phyloP scores from a whole-genome alignment of 441 rosid species.

The Erysimum cheiri region DNA sequence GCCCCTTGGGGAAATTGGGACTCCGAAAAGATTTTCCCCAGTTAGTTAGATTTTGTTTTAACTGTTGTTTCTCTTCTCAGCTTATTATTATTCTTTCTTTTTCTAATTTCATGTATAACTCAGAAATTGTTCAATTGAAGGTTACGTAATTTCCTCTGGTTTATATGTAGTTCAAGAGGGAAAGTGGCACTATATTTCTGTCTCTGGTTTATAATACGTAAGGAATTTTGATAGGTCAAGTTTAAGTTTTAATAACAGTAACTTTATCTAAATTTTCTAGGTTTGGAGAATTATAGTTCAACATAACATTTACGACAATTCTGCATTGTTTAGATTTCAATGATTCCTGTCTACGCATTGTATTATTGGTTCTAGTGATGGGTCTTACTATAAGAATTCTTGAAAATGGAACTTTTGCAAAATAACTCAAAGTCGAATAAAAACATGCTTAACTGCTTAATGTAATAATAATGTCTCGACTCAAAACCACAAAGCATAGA shows the following conservation, averaged over 20 bases:
- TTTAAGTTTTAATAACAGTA: too few relatives aligned
- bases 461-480: slow-evolving; percentile 26
- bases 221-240: too few relatives aligned
- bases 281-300: too few relatives aligned
- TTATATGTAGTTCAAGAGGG: too few relatives aligned
- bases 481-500: slow-evolving; percentile 17
- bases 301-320: too few relatives aligned
- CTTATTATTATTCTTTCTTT: not conserved
- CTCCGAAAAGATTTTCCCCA: not conserved
- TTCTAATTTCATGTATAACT: slow-evolving; percentile 14
- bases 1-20: slow-evolving; percentile 1
- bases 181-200: too few relatives aligned
- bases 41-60: slow-evolving; percentile 29
- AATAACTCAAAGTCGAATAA: not conserved
- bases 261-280: too few relatives aligned
- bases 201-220: too few relatives aligned
- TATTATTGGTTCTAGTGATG: too few relatives aligned
- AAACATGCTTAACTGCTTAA: not conserved
- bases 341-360: too few relatives aligned
- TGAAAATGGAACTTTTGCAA: not conserved
- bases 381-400: not conserved
- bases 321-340: too few relatives aligned
- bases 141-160: not conserved
- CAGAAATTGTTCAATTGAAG: slow-evolving; percentile 1
- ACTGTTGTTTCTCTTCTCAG: slow-evolving; percentile 13